phyloP scores from a whole-genome alignment of 148 eudicot species.

The Nepenthes mirabilis region DNA sequence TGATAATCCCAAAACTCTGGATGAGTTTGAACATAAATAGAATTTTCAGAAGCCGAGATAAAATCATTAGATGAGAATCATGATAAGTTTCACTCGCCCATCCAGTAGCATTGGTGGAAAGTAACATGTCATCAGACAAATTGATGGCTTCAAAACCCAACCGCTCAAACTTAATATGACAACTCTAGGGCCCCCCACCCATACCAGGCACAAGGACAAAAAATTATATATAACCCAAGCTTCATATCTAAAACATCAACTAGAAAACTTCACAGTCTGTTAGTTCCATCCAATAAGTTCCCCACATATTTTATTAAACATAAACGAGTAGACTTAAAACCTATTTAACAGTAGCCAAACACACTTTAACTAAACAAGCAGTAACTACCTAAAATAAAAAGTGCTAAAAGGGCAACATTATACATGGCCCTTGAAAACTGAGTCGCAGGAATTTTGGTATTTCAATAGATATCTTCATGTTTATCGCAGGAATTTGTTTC shows the following conservation, averaged over 20 bases:
- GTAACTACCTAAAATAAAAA: too few relatives aligned
- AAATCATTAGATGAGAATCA: not conserved
- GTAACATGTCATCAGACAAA: slow-evolving; percentile 92
- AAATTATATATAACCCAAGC: slow-evolving; percentile 99
- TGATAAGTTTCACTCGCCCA: slow-evolving; percentile 45
- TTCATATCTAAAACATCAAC: slow-evolving; percentile 62
- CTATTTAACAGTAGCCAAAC: too few relatives aligned
- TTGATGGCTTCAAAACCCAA: slow-evolving; percentile 67
- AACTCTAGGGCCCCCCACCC: slow-evolving; percentile 99
- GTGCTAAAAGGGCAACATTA: too few relatives aligned
- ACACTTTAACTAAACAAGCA: too few relatives aligned
- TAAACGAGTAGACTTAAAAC: not conserved
- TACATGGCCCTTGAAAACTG: too few relatives aligned
- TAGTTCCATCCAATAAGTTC: not conserved
- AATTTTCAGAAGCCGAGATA: not conserved
- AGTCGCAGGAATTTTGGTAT: too few relatives aligned
- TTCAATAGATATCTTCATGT: too few relatives aligned
- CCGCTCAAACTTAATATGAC: slow-evolving; percentile 84
- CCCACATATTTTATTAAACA: not conserved
- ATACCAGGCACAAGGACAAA: slow-evolving; percentile 82
- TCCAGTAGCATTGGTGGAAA: slow-evolving; percentile 79
- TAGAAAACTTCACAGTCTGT: not conserved
- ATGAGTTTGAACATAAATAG: not conserved
- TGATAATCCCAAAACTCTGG: too few relatives aligned
- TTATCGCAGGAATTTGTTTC: too few relatives aligned